Conservation (phyloP, 2,329 filamentous ascomycete species). For the Dothideomycetidae sp. region DNA sequence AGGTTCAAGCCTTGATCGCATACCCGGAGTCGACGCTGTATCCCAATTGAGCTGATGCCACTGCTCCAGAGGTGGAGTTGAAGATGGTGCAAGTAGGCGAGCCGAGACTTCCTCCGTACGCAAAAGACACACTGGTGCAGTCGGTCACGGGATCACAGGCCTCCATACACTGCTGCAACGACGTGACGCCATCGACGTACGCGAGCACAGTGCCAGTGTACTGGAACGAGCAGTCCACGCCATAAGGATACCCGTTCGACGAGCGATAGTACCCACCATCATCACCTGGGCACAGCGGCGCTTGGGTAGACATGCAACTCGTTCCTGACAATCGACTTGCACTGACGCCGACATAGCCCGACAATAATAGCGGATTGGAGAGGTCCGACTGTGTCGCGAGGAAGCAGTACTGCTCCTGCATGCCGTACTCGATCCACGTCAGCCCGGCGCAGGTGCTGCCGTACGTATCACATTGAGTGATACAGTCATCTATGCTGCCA, state of each 20-base stretch:
- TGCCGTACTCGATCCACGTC: background rate
- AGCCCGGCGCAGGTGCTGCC: background rate
- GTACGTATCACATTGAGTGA: background rate
- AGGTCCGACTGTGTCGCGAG: background rate
- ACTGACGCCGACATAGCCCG: background rate
- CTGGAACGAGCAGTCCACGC: background rate
- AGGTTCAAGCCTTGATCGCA: background rate
- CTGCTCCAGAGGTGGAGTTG: background rate
- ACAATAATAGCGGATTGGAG: background rate
- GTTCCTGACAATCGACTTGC: background rate
- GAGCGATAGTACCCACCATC: conserved; percentile 1
- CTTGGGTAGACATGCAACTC: background rate
- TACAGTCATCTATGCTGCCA: conserved; percentile 3
- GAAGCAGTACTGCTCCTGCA: background rate
- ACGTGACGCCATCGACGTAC: background rate
- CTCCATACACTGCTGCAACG: background rate
- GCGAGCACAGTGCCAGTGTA: background rate
- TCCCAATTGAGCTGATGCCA: background rate
- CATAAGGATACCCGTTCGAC: background rate
- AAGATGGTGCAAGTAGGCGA: background rate
- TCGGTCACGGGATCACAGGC: background rate
- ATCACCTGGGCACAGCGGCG: background rate
- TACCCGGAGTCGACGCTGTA: background rate
- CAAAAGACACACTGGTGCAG: background rate
- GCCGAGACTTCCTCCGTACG: background rate